Conservation (phyloP, 352 stramenopile species). For the Phytopythium montanum region DNA sequence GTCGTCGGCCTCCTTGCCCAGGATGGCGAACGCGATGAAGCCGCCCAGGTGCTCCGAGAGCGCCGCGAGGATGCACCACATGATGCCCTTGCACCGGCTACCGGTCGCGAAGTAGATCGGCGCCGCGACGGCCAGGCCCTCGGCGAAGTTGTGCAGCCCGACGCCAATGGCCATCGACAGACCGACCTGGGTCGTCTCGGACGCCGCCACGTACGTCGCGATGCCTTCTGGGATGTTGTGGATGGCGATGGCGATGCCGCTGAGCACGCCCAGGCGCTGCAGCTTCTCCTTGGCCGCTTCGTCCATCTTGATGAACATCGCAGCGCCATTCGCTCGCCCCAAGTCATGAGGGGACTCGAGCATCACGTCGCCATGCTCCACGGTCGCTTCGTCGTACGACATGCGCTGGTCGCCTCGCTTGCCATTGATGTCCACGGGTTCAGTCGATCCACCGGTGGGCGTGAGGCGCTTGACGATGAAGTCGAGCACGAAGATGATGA, state of each 20-base stretch:
- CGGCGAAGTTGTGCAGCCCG: slow-evolving; percentile 96
- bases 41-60: slow-evolving; percentile 91
- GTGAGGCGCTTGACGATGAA: slow-evolving; percentile 40
- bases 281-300: slow-evolving; percentile 49
- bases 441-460: slow-evolving; percentile 14
- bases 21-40: slow-evolving; percentile 72
- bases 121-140: slow-evolving; percentile 93
- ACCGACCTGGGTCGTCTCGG: slow-evolving; percentile 87
- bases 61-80: slow-evolving; percentile 87
- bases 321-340: slow-evolving; percentile 10
- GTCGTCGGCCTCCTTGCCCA: slow-evolving; percentile 35
- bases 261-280: slow-evolving; percentile 88
- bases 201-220: slow-evolving; percentile 91
- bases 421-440: slow-evolving; percentile 12
- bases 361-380: slow-evolving; percentile 18
- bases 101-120: slow-evolving; percentile 97
- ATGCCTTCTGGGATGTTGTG: slow-evolving; percentile 98
- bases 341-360: slow-evolving; percentile 20
- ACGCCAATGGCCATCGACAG: slow-evolving; percentile 91
- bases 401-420: slow-evolving; percentile 8
- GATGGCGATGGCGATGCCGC: slow-evolving; percentile 91
- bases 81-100: slow-evolving; percentile 92
- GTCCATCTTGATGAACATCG: slow-evolving; percentile 27
- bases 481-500: slow-evolving; percentile 44
- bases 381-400: slow-evolving; percentile 8